Evolutionary conservation across 805 yeast species (phyloP).

Genomic region (Kodamaea jinghongensis): DNA sequence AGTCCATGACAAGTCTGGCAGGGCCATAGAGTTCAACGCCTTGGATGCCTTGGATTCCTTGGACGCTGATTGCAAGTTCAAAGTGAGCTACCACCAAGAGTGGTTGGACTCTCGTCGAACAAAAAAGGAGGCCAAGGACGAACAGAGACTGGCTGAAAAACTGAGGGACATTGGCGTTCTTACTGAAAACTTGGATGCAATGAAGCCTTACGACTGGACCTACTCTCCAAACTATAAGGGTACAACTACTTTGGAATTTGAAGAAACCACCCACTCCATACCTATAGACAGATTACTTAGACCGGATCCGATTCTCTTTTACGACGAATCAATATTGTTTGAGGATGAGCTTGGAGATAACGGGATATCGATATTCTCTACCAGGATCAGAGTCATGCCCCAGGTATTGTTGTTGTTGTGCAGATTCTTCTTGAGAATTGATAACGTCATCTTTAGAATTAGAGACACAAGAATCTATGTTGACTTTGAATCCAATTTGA

Average conservation of each 20-base stretch:
- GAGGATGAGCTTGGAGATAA: conserved; percentile 98
- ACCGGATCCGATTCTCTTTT: conserved; percentile 85
- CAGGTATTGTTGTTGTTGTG: conserved; percentile 69
- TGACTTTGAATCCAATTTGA: conserved; percentile 62
- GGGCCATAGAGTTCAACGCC: conserved; percentile 66
- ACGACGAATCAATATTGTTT: conserved; percentile 81
- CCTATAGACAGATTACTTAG: conserved; percentile 69
- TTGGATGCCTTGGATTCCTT: conserved; percentile 59
- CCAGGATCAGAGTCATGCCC: conserved; percentile 87
- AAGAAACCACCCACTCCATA: conserved; percentile 32
- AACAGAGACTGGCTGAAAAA: conserved; percentile 25
- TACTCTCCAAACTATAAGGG: conserved; percentile 83
- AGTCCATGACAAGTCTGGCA: conserved; percentile 32
- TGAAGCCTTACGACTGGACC: conserved; percentile 95
- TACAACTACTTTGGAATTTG: conserved; percentile 30
- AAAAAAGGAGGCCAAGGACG: conserved; percentile 20
- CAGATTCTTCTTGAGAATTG: conserved; percentile 83
- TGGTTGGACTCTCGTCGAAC: conserved; percentile 55
- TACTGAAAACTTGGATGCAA: conserved; percentile 49
- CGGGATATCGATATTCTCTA: conserved; percentile 76
- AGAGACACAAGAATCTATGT: conserved; percentile 82
- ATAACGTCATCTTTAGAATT: conserved; percentile 79
- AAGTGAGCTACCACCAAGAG: conserved; percentile 81
- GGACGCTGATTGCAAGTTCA: conserved; percentile 33
- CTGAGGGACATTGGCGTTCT: conserved; percentile 35